These are phyloP conservation scores for Cucurbita argyrosperma DNA, from an alignment of 306 rosid genomes.

Conservation along the genomic window DNA sequence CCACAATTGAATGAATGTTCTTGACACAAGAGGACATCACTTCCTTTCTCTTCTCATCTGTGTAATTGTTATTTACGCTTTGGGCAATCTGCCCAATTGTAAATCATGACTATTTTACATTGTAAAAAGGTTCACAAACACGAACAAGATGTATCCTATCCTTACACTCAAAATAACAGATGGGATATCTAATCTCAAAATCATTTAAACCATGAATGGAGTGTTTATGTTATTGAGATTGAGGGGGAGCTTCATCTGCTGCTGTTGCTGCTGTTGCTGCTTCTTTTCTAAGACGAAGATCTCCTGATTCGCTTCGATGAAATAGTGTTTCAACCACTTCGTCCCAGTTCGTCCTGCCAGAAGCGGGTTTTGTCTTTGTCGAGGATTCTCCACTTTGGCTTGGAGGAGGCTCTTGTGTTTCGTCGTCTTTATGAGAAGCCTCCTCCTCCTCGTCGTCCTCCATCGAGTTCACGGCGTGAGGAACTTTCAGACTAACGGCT, in stretches of 20 bases:
- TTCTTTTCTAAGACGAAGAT: conserved; percentile 14
- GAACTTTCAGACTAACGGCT: conserved; percentile 55
- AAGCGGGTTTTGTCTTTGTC: conserved; percentile 15
- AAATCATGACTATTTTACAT: background rate
- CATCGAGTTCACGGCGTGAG: conserved; percentile 32
- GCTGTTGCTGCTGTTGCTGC: background rate
- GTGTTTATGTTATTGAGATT: background rate
- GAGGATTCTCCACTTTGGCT: conserved; percentile 9
- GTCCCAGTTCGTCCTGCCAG: conserved; percentile 49
- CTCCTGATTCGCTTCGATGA: conserved; percentile 23
- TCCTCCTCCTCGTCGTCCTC: conserved; percentile 17
- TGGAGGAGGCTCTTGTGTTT: conserved; percentile 16
- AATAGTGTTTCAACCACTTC: conserved; percentile 51
- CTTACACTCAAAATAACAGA: background rate
- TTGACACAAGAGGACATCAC: background rate
- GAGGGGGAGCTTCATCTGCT: background rate
- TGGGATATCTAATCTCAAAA: background rate
- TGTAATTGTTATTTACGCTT: background rate
- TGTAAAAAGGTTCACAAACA: background rate
- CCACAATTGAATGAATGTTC: background rate
- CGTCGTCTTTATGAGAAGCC: background rate
- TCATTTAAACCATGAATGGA: background rate
- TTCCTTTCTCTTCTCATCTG: background rate
- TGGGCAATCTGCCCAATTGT: background rate
- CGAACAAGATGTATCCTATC: background rate